Conservation (phyloP, 2,329 filamentous ascomycete genomes). For the Cladosporium sp. region DNA sequence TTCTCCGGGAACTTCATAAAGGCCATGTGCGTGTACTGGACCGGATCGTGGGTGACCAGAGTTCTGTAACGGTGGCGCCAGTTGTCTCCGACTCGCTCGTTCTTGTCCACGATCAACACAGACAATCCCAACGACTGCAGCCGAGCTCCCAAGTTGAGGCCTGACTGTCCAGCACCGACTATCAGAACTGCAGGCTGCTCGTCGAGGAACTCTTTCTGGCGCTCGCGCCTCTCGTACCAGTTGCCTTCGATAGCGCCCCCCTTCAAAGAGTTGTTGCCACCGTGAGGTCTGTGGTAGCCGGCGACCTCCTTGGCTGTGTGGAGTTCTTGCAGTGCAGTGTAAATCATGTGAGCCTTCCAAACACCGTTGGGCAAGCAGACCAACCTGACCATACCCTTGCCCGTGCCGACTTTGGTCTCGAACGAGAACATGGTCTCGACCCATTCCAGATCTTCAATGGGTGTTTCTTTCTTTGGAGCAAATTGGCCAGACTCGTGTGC, state of each 20-base stretch:
- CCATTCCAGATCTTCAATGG: conserved; percentile 39
- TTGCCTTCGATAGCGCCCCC: conserved; percentile 46
- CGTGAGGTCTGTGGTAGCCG: conserved; percentile 47
- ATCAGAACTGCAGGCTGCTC: conserved; percentile 57
- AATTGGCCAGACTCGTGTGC: conserved; percentile 41
- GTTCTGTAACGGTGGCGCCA: conserved; percentile 20
- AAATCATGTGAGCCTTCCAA: conserved; percentile 64
- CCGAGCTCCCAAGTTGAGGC: neutral
- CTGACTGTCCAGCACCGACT: conserved; percentile 38
- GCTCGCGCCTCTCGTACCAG: conserved; percentile 41
- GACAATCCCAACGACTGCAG: neutral
- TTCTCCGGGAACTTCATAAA: conserved; percentile 60
- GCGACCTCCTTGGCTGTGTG: conserved; percentile 51
- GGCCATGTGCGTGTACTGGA: conserved; percentile 58
- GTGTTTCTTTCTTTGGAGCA: conserved; percentile 37
- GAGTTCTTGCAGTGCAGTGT: conserved; percentile 55
- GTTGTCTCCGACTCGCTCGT: conserved; percentile 12
- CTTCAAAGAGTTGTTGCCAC: conserved; percentile 61
- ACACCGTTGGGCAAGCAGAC: conserved; percentile 37
- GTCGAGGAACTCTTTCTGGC: conserved; percentile 25
- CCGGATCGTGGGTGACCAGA: conserved; percentile 64
- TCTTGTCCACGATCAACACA: neutral
- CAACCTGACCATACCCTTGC: conserved; percentile 54
- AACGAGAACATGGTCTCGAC: conserved; percentile 56
- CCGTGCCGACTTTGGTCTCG: conserved; percentile 51